Percentiles rank a stretch among this genome's conserved stretches.
These are phyloP conservation scores for Casuarina equisetifolia DNA, from an alignment of 306 rosid species.

Conservation along the genomic window DNA sequence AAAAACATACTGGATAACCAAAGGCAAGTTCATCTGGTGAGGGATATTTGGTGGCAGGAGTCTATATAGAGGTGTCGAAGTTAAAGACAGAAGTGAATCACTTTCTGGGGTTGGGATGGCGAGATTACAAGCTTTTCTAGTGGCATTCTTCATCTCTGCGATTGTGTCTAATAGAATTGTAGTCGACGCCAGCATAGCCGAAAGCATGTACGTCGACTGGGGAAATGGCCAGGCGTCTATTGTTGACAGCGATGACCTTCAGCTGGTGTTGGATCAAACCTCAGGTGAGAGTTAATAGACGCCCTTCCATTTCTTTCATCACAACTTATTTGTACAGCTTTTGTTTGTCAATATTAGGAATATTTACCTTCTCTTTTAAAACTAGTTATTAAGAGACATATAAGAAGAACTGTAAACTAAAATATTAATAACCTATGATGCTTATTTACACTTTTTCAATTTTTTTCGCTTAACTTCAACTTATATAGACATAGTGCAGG, in stretches of 20 bases:
- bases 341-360: too few species aligned
- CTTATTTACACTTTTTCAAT: too few species aligned
- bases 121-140: conserved; percentile 29
- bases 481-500: too few species aligned
- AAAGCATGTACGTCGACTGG: conserved; percentile 68
- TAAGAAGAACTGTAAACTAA: too few species aligned
- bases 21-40: background rate
- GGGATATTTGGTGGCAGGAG: background rate
- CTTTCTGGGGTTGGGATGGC: conserved; percentile 34
- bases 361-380: too few species aligned
- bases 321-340: background rate
- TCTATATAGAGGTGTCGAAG: background rate
- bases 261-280: conserved; percentile 61
- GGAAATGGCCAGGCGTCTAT: conserved; percentile 52
- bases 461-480: too few species aligned
- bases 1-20: too few species aligned
- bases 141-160: conserved; percentile 34
- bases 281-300: conserved; percentile 47
- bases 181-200: conserved; percentile 46
- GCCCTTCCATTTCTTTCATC: background rate
- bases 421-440: too few species aligned
- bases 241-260: conserved; percentile 57
- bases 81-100: background rate
- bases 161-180: conserved; percentile 19
- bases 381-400: too few species aligned